phyloP scores from a whole-genome alignment of 1,284 basidiomycete species.

The Cutaneotrichosporon arboriforme region DNA sequence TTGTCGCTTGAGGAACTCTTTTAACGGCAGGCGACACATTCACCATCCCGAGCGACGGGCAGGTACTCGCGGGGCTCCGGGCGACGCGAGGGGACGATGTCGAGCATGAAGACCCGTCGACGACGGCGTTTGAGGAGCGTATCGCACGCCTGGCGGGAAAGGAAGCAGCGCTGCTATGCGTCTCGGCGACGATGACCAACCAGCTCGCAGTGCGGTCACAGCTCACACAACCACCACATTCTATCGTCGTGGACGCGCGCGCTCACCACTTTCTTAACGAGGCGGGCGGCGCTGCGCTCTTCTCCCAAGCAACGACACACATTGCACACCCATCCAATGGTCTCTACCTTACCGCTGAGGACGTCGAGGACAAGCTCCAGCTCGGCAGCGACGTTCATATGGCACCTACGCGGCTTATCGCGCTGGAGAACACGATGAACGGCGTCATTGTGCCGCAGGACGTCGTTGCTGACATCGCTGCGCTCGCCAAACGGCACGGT shows the following conservation, averaged over 20 bases:
- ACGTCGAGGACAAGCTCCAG: constrained; percentile 68
- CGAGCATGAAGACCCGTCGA: constrained; percentile 52
- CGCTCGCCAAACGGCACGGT: constrained; percentile 64
- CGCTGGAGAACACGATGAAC: constrained; percentile 85
- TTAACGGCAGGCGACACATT: constrained; percentile 51
- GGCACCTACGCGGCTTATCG: constrained; percentile 73
- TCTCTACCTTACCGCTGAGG: constrained; percentile 67
- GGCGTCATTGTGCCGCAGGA: constrained; percentile 88
- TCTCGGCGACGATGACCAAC: constrained; percentile 92
- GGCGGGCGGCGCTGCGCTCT: constrained; percentile 79
- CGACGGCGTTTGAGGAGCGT: constrained; percentile 67
- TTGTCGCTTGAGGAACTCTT: not conserved
- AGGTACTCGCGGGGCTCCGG: constrained; percentile 49
- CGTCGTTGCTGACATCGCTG: constrained; percentile 75
- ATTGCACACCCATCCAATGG: constrained; percentile 41
- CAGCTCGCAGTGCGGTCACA: constrained; percentile 77
- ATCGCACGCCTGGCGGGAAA: constrained; percentile 72
- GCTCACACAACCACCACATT: constrained; percentile 78
- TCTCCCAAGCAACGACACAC: constrained; percentile 72
- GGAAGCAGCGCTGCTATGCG: constrained; percentile 70
- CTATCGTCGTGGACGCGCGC: constrained; percentile 72
- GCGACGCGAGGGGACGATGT: constrained; percentile 56
- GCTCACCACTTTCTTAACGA: constrained; percentile 63
- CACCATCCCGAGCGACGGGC: constrained; percentile 50
- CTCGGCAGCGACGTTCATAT: constrained; percentile 67